These are phyloP conservation scores for Ophiostoma fasciatum DNA, from an alignment of 2,329 filamentous ascomycete species.

Conservation along the genomic window DNA sequence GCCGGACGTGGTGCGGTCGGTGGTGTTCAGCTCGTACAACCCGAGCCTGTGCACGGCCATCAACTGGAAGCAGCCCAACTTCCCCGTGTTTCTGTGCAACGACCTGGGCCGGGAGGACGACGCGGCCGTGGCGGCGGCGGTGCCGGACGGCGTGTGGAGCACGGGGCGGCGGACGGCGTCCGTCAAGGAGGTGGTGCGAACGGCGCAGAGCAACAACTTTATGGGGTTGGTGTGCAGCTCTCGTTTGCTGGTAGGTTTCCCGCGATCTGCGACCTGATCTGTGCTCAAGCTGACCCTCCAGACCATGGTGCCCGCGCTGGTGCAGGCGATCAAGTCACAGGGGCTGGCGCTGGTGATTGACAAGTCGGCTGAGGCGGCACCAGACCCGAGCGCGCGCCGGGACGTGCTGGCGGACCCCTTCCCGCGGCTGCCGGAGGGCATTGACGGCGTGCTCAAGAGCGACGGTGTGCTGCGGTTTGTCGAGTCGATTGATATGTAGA, in stretches of 20 bases:
- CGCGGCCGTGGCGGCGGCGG: conserved; percentile 15
- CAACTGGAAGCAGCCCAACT: conserved; percentile 99
- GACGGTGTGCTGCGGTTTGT: conserved; percentile 88
- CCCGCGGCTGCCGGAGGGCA: conserved; percentile 55
- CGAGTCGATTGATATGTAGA: conserved; percentile 64
- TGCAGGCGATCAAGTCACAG: conserved; percentile 87
- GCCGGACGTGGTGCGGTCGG: conserved; percentile 63
- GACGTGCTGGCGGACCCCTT: conserved; percentile 35
- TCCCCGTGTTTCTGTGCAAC: conserved; percentile 90
- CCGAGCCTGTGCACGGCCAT: conserved; percentile 78
- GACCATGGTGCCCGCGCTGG: conserved; percentile 85
- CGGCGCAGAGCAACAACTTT: conserved; percentile 91
- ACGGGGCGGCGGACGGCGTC: conserved; percentile 65
- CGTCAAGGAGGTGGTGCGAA: conserved; percentile 87
- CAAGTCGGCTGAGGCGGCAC: conserved; percentile 46
- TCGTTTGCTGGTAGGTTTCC: conserved; percentile 60
- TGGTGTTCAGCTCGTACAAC: conserved; percentile 92
- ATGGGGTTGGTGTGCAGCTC: conserved; percentile 94
- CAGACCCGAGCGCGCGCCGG: conserved; percentile 22
- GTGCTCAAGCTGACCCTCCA: conserved; percentile 20
- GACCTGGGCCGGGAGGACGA: conserved; percentile 57
- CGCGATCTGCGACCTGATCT: too few species aligned
- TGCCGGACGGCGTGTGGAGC: conserved; percentile 25
- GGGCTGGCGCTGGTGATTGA: conserved; percentile 87
- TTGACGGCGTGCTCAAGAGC: conserved; percentile 73